Evolutionary conservation across 805 yeast genomes (phyloP), one percentile per base, ranked within the genome.

Genomic region (Ogataea saltuana): DNA sequence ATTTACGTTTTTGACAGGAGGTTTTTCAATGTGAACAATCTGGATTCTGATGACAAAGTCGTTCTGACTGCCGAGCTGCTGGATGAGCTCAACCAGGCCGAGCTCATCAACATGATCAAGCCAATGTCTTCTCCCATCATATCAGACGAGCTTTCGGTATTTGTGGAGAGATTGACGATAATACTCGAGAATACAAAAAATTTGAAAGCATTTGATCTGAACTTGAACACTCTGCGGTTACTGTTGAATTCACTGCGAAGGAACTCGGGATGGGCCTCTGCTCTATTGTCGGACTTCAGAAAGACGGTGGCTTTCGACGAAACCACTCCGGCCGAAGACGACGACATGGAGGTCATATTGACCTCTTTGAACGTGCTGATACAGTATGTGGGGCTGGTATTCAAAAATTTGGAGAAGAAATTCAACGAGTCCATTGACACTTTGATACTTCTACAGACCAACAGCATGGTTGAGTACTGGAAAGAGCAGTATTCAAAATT

Each of bases 1-100:
- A 67, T 83, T 3, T 83, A 74, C 58, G 80, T 78, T 1, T 84
- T 72, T 61, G 88, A 85, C 59, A 76, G 83, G 58, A 70, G 80
- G 34, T 62, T 78, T 34, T 83, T 84, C 49, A 60, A 60, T 30
- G 54, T 54, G 10, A 53, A 48, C 41, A 53, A 49, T 50, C 33
- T 55, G 20, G 55, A 53, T 10, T 26, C 49, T 9, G 50, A 55
- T 9, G 51, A 49, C 6, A 38, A 42, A 1, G 33, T 49, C 18
- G 36, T 22, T 3, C 20, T 52, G 9, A 36, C 52, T 2, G 53
- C 54, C 19, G 59, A 59, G 7, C 40, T 59, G 19, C 29, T 54
- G 3, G 54, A 52, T 4, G 60, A 61, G 25, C 44, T 65, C 22
- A 54, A 51, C 27, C 48, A 52, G 20, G 45, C 52, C 4, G 64